Conservation (phyloP, 768 basidiomycete species). For the Clitopilus hobsonii region DNA sequence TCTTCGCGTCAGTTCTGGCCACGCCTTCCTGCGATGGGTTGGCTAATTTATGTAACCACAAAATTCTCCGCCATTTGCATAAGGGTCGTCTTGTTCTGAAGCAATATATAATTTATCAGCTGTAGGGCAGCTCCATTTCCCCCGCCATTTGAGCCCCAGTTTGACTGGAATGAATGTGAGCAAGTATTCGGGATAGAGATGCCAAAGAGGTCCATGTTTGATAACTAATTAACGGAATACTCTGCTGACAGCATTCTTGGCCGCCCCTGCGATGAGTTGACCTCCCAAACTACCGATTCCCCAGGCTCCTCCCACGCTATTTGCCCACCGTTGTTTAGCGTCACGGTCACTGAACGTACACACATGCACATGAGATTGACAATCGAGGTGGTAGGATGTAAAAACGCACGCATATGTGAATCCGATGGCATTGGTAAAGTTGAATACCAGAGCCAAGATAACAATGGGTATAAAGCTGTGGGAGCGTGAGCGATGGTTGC, state of each 20-base stretch:
- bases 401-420: slow-evolving; percentile 87
- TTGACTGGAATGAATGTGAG: too few species aligned
- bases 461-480: slow-evolving; percentile 92
- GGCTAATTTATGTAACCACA: background rate
- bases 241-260: slow-evolving; percentile 76
- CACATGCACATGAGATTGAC: slow-evolving; percentile 8
- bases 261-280: slow-evolving; percentile 74
- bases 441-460: slow-evolving; percentile 90
- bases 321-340: slow-evolving; percentile 90
- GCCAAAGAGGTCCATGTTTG: background rate
- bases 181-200: too few species aligned
- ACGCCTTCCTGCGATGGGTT: background rate
- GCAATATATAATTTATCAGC: slow-evolving; percentile 9
- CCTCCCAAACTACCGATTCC: slow-evolving; percentile 82
- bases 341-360: slow-evolving; percentile 84
- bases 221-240: slow-evolving; percentile 59
- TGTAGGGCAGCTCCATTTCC: slow-evolving; percentile 2
- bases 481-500: background rate
- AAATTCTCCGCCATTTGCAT: background rate
- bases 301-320: slow-evolving; percentile 66
- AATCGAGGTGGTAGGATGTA: slow-evolving; percentile 1
- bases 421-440: slow-evolving; percentile 90
- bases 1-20: background rate
- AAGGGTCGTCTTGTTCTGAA: background rate
- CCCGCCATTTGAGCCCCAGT: too few species aligned